Conservation (phyloP, 2,329 filamentous ascomycete genomes). For the Alternaria gansuensis region DNA sequence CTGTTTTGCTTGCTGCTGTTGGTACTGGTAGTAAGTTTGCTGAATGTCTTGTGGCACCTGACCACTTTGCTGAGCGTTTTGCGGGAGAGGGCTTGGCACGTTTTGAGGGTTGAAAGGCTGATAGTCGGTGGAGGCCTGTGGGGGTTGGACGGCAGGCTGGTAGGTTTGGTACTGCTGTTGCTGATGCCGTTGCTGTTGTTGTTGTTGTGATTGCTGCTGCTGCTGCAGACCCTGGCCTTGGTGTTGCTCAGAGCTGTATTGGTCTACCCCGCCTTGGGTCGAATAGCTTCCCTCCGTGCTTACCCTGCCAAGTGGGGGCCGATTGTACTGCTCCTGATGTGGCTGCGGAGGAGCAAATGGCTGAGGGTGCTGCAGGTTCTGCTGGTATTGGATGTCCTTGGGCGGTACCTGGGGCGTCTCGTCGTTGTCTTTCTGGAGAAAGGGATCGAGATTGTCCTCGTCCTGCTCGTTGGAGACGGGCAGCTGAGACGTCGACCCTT, state of each 20-base stretch:
- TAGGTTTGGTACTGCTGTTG: constrained; percentile 46
- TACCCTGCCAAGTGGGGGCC: constrained; percentile 51
- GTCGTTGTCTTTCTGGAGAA: constrained; percentile 47
- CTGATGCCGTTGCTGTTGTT: constrained; percentile 39
- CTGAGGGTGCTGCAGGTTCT: constrained; percentile 32
- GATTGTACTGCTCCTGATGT: constrained; percentile 46
- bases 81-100: constrained; percentile 41
- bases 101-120: constrained; percentile 47
- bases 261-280: constrained; percentile 52
- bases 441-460: constrained; percentile 51
- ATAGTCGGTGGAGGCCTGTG: constrained; percentile 40
- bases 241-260: constrained; percentile 52
- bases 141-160: constrained; percentile 37
- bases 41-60: constrained; percentile 37
- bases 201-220: constrained; percentile 40
- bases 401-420: constrained; percentile 48
- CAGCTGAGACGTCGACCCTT: constrained; percentile 47
- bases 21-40: constrained; percentile 37
- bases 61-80: constrained; percentile 41
- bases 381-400: constrained; percentile 48
- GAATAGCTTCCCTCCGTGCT: constrained; percentile 53
- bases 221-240: constrained; percentile 37
- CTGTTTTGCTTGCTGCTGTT: constrained; percentile 35
- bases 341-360: constrained; percentile 41
- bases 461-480: constrained; percentile 51